Evolutionary conservation across 768 basidiomycete genomes (phyloP).

Genomic region (Rhizopogon salebrosus): DNA sequence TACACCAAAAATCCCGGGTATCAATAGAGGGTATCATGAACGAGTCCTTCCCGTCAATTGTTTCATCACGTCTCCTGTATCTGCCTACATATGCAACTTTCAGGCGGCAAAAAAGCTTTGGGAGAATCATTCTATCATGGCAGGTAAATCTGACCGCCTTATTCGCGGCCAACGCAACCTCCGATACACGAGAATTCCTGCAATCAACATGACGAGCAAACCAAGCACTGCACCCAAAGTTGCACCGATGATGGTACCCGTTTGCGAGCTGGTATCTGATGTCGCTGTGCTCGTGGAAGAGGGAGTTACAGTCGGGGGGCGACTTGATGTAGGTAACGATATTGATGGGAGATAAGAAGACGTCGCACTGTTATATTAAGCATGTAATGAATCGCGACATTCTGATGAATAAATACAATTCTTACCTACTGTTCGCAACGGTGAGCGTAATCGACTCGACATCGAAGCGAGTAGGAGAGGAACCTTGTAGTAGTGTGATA

Average conservation of each 20-base stretch:
- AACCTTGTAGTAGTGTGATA: conserved; percentile 32
- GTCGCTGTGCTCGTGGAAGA: conserved; percentile 6
- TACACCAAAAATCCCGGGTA: neutral
- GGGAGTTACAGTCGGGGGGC: conserved; percentile 12
- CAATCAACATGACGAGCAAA: conserved; percentile 7
- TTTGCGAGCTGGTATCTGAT: conserved; percentile 1
- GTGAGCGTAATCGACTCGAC: conserved; percentile 33
- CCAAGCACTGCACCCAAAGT: conserved; percentile 11
- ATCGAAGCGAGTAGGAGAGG: conserved; percentile 29
- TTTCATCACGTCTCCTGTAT: neutral
- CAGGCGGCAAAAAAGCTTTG: no score
- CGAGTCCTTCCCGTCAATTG: neutral
- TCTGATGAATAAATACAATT: neutral
- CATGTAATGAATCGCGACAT: neutral
- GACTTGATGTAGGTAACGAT: conserved; percentile 19
- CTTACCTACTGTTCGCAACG: conserved; percentile 35
- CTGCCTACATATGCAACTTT: no score
- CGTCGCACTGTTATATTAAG: conserved; percentile 16
- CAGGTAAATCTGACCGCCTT: neutral
- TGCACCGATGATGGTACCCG: conserved; percentile 11
- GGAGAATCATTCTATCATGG: no score
- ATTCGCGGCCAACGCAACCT: conserved; percentile 3
- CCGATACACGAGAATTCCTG: conserved; percentile 5
- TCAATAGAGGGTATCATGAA: conserved; percentile 2
- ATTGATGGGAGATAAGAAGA: conserved; percentile 20